Evolutionary conservation across 2,329 filamentous ascomycete species (phyloP).

Genomic region (Penicillium italicum): DNA sequence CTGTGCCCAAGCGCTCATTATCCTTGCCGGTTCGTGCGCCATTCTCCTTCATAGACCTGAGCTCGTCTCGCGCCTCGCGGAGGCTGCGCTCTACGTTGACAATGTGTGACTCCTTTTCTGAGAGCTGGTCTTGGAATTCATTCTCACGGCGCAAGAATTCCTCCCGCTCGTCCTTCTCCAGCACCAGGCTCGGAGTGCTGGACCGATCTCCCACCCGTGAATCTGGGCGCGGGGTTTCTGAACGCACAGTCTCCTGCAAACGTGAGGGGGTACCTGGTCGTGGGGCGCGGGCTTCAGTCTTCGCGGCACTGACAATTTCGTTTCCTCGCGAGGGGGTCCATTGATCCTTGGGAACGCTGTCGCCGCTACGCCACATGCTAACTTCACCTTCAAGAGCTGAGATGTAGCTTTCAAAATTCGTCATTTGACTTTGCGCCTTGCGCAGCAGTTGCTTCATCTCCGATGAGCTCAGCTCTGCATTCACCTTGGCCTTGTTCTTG

Average conservation of each 20-base stretch:
- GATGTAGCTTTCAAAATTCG: constrained; percentile 84
- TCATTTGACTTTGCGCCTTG: constrained; percentile 86
- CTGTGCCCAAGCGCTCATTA: constrained; percentile 79
- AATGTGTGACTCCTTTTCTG: constrained; percentile 84
- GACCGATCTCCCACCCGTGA: constrained; percentile 73
- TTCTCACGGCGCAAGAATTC: constrained; percentile 95
- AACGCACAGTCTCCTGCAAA: constrained; percentile 46
- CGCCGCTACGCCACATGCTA: constrained; percentile 80
- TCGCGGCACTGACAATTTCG: constrained; percentile 50
- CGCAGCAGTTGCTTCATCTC: constrained; percentile 91
- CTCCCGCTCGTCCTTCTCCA: constrained; percentile 95
- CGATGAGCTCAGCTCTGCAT: constrained; percentile 90
- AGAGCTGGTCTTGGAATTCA: constrained; percentile 92
- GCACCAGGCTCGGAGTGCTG: constrained; percentile 77
- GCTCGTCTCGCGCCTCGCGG: constrained; percentile 79
- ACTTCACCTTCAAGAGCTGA: constrained; percentile 79
- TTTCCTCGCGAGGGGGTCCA: constrained; percentile 69
- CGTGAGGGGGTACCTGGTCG: constrained; percentile 43
- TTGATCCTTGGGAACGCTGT: constrained; percentile 79
- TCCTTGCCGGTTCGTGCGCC: constrained; percentile 79
- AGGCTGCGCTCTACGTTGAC: constrained; percentile 75
- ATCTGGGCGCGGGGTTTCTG: constrained; percentile 61
- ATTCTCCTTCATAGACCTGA: constrained; percentile 79
- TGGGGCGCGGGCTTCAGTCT: constrained; percentile 47
- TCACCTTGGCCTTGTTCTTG: constrained; percentile 99